A percentile compares a stretch with the other conserved stretches of the same genome.
Evolutionary conservation across 345 rosid genomes (phyloP).

Genomic region (Aquilaria malaccensis): DNA sequence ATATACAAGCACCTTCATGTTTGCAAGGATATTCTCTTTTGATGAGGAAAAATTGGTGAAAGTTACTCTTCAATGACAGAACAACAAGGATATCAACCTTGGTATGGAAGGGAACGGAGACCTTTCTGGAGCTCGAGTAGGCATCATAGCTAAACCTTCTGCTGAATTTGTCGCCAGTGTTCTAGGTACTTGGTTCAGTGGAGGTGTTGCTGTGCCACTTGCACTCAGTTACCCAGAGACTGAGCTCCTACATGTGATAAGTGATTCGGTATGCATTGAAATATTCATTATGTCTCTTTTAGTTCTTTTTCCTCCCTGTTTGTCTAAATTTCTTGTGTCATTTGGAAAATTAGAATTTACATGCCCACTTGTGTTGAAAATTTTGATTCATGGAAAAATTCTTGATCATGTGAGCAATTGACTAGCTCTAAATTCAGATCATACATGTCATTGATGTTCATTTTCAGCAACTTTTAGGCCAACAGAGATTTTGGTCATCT

Average conservation of each 20-base stretch:
- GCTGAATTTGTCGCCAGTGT: slow-evolving; percentile 91
- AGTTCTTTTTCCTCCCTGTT: neutral
- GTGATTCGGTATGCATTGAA: slow-evolving; percentile 60
- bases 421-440: neutral
- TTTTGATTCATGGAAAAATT: no score
- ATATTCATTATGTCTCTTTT: neutral
- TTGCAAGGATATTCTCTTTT: neutral
- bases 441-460: neutral
- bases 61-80: slow-evolving; percentile 16
- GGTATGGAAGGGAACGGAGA: slow-evolving; percentile 24
- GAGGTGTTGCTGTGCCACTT: slow-evolving; percentile 97
- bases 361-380: no score
- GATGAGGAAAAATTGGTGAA: neutral
- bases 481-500: no score
- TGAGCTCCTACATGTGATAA: slow-evolving; percentile 88
- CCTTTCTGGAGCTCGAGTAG: slow-evolving; percentile 85
- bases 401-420: no score
- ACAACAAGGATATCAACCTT: slow-evolving; percentile 16
- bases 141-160: slow-evolving; percentile 94
- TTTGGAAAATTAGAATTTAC: neutral
- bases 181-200: slow-evolving; percentile 87
- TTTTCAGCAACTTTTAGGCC: no score
- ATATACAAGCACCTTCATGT: neutral
- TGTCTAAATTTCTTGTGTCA: neutral
- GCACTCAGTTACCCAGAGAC: slow-evolving; percentile 92